Evolutionary conservation across 2,329 filamentous ascomycete genomes (phyloP).

Genomic region (Sclerotiophoma versabilis): DNA sequence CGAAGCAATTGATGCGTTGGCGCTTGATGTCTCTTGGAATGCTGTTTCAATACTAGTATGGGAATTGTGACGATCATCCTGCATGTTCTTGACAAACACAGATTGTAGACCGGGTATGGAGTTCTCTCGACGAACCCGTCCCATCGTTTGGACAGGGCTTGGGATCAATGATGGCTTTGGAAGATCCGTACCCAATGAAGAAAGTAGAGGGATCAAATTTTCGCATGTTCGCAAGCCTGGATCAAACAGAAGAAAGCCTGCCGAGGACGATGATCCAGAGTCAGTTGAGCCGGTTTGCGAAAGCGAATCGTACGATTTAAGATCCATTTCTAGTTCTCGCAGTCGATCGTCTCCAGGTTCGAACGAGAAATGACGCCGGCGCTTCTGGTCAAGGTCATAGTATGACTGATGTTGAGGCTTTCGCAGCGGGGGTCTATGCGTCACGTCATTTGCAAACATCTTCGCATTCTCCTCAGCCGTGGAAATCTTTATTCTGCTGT

Average conservation of each 20-base stretch:
- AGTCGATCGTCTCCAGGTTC: slow-evolving; percentile 52
- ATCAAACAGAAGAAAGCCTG: not conserved
- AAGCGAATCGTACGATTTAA: slow-evolving; percentile 14
- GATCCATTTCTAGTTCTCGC: slow-evolving; percentile 24
- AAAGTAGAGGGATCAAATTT: not conserved
- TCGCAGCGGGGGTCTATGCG: slow-evolving; percentile 6
- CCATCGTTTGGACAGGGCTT: slow-evolving; percentile 49
- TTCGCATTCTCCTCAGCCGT: not conserved
- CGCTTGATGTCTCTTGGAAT: slow-evolving; percentile 29
- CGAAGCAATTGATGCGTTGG: slow-evolving; percentile 14
- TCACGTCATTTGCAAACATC: not conserved
- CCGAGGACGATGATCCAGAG: slow-evolving; percentile 1
- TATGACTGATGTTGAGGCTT: slow-evolving; percentile 30
- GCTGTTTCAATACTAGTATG: slow-evolving; percentile 40
- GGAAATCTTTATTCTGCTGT: not conserved
- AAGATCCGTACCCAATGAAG: slow-evolving; percentile 10
- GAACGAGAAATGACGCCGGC: slow-evolving; percentile 52
- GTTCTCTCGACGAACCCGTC: slow-evolving; percentile 47
- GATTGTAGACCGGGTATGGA: slow-evolving; percentile 51
- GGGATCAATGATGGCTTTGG: slow-evolving; percentile 51
- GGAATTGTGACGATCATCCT: slow-evolving; percentile 38
- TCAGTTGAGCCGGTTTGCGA: slow-evolving; percentile 13
- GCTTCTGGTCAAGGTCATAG: slow-evolving; percentile 25
- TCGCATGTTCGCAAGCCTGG: not conserved
- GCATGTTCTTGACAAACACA: slow-evolving; percentile 22